A percentile compares a stretch with the other conserved stretches of the same genome.
Evolutionary conservation across 257 asterid genomes (phyloP).

Genomic region (Solanum chmielewskii): DNA sequence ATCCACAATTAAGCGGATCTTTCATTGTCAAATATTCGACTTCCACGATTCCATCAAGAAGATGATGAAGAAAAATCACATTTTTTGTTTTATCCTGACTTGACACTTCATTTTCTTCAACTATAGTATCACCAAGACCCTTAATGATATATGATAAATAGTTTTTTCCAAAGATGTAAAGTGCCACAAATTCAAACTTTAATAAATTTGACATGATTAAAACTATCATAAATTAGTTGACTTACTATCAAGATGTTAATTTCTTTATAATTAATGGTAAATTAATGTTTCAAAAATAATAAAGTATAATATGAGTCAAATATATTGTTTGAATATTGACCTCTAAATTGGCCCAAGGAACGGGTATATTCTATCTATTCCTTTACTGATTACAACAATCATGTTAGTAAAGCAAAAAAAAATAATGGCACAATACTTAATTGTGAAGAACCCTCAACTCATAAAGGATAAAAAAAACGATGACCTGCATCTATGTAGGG

Average conservation of each 20-base stretch:
- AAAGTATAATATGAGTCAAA: not conserved
- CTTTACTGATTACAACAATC: not conserved
- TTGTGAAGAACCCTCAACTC: too few species aligned
- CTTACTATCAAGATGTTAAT: not conserved
- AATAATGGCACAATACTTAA: not conserved
- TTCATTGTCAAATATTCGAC: not conserved
- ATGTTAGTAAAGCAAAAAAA: not conserved
- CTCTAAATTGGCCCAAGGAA: not conserved
- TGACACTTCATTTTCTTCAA: not conserved
- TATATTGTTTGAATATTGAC: not conserved
- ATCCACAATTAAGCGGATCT: not conserved
- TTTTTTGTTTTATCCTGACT: not conserved
- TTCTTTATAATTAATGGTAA: too few species aligned
- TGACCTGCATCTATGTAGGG: not conserved
- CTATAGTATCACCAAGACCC: not conserved
- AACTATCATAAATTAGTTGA: not conserved
- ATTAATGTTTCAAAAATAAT: too few species aligned
- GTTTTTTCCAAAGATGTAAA: not conserved
- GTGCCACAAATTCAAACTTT: too few species aligned
- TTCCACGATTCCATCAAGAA: not conserved
- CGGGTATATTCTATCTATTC: not conserved
- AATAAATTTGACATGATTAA: not conserved
- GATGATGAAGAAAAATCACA: not conserved
- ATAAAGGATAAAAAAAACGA: not conserved
- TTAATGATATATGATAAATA: too few species aligned